Conservation (phyloP, 371 early-diverging fungal species). For the Mortierella sp. region DNA sequence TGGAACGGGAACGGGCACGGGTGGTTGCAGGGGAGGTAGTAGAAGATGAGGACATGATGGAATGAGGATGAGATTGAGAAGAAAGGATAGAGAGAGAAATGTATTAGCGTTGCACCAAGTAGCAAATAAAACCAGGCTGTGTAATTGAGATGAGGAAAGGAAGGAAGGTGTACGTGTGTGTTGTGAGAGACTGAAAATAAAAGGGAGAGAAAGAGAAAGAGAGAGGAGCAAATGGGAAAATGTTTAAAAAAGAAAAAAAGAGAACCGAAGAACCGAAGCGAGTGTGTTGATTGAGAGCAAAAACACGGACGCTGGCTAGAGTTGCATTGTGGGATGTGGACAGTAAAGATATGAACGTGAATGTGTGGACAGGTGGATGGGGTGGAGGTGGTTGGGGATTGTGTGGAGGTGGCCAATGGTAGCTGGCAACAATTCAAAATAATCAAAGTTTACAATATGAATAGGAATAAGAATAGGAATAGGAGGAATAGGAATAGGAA, state of each 20-base stretch:
- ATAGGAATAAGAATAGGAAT: no score
- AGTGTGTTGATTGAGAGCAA: slow-evolving; percentile 7
- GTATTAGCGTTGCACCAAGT: background rate
- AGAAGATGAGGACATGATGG: slow-evolving; percentile 18
- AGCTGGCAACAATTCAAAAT: no score
- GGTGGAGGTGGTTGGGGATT: no score
- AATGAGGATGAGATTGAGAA: background rate
- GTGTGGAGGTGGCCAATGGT: no score
- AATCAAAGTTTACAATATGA: no score
- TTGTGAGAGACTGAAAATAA: background rate
- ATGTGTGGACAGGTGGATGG: no score
- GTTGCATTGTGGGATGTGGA: background rate
- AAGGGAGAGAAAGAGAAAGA: slow-evolving; percentile 5
- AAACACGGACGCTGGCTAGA: background rate
- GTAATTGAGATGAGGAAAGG: no score
- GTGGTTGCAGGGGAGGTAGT: background rate
- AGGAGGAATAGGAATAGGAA: no score
- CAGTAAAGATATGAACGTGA: background rate
- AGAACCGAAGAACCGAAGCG: slow-evolving; percentile 21
- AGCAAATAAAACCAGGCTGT: background rate
- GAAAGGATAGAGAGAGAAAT: background rate
- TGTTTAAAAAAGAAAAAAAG: background rate
- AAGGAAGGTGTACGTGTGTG: no score
- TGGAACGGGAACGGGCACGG: slow-evolving; percentile 28
- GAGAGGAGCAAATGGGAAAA: background rate